phyloP scores from a whole-genome alignment of 2,329 filamentous ascomycete species.

The Grosmannia clavigera region DNA sequence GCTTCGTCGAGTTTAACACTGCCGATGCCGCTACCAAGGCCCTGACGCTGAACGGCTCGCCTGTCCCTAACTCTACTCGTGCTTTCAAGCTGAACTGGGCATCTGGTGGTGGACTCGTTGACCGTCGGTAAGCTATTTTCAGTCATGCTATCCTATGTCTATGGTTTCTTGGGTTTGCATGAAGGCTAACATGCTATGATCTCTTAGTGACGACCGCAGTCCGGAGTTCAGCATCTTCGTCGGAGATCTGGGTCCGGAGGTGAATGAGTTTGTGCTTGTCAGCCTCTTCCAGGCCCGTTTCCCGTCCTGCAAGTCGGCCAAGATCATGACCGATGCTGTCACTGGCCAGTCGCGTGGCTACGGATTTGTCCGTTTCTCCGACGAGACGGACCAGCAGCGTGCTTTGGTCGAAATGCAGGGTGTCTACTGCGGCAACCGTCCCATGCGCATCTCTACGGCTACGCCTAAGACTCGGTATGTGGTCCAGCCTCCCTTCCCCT shows the following conservation, averaged over 20 bases:
- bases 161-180: background rate
- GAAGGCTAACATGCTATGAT: slow-evolving; percentile 1
- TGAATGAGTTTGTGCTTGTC: slow-evolving; percentile 96
- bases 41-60: slow-evolving; percentile 72
- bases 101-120: slow-evolving; percentile 86
- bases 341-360: slow-evolving; percentile 96
- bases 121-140: slow-evolving; percentile 58
- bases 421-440: slow-evolving; percentile 95
- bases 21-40: slow-evolving; percentile 84
- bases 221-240: slow-evolving; percentile 98
- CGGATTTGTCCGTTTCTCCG: slow-evolving; percentile 93
- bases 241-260: slow-evolving; percentile 91
- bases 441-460: slow-evolving; percentile 96
- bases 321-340: slow-evolving; percentile 99
- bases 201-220: slow-evolving; percentile 74
- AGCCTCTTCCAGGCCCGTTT: slow-evolving; percentile 95
- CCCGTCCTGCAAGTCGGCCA: slow-evolving; percentile 95
- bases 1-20: slow-evolving; percentile 85
- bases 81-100: slow-evolving; percentile 99
- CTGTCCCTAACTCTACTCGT: slow-evolving; percentile 87
- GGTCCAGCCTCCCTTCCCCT: background rate
- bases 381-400: slow-evolving; percentile 91
- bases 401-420: slow-evolving; percentile 97
- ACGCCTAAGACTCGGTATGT: slow-evolving; percentile 80
- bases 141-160: background rate